Evolutionary conservation across 2,329 filamentous ascomycete genomes (phyloP).

Genomic region (Colletotrichum salicis): DNA sequence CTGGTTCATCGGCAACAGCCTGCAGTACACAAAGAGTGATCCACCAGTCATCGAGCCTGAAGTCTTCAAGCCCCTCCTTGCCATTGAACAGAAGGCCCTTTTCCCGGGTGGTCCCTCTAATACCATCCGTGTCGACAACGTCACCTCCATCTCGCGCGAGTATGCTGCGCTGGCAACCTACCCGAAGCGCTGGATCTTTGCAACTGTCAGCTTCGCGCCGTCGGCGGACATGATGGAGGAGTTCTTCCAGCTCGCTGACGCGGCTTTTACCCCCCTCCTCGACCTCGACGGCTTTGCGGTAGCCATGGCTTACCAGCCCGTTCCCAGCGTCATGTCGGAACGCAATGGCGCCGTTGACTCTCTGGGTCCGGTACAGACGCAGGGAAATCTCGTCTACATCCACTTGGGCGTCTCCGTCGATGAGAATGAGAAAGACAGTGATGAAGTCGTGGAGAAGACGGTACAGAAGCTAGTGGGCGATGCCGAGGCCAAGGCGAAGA

Average conservation of each 20-base stretch:
- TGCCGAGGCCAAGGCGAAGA: neutral
- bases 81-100: neutral
- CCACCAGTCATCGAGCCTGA: neutral
- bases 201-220: slow-evolving; percentile 19
- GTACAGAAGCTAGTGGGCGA: neutral
- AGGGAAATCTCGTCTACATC: slow-evolving; percentile 15
- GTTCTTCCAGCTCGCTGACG: slow-evolving; percentile 18
- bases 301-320: slow-evolving; percentile 16
- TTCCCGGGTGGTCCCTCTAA: slow-evolving; percentile 12
- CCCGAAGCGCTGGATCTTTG: slow-evolving; percentile 3
- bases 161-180: slow-evolving; percentile 11
- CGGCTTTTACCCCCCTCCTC: neutral
- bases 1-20: slow-evolving; percentile 19
- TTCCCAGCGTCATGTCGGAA: slow-evolving; percentile 6
- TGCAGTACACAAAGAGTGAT: slow-evolving; percentile 21
- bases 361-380: neutral
- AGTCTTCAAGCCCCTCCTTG: neutral
- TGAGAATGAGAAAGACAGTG: neutral
- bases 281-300: slow-evolving; percentile 7
- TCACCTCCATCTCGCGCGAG: slow-evolving; percentile 17
- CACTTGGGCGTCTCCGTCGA: neutral
- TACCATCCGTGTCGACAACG: slow-evolving; percentile 16
- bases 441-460: neutral
- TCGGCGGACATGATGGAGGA: slow-evolving; percentile 13
- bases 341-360: neutral